Conservation (phyloP, 2,329 filamentous ascomycete species). For the Penicillium vulpinum region DNA sequence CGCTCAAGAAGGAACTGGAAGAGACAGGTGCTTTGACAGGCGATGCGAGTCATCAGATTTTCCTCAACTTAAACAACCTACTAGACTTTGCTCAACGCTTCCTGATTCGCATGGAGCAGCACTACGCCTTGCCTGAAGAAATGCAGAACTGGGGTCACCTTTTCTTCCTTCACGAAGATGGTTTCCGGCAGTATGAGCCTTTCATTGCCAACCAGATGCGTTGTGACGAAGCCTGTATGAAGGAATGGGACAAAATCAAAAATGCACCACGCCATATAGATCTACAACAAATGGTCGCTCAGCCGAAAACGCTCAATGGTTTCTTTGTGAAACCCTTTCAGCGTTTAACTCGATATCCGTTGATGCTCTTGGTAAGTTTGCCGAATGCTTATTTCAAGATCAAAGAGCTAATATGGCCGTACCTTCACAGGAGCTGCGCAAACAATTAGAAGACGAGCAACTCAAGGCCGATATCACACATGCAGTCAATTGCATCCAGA, state of each 20-base stretch:
- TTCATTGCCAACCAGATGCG: conserved; percentile 97
- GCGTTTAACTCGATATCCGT: conserved; percentile 87
- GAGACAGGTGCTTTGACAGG: conserved; percentile 84
- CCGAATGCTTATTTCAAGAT: not conserved
- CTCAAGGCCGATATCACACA: conserved; percentile 69
- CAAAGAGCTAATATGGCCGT: not conserved
- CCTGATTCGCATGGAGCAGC: conserved; percentile 92
- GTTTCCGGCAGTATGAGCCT: conserved; percentile 90
- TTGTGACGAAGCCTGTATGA: conserved; percentile 79
- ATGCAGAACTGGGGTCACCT: conserved; percentile 94
- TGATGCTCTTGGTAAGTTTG: conserved; percentile 72
- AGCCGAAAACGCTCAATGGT: conserved; percentile 82
- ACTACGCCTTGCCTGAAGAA: conserved; percentile 74
- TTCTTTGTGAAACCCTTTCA: conserved; percentile 98
- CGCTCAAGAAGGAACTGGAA: conserved; percentile 85
- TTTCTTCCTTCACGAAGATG: conserved; percentile 80
- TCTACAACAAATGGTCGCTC: conserved; percentile 73
- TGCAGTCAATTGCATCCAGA: conserved; percentile 79
- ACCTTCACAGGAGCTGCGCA: conserved; percentile 69
- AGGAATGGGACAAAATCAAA: conserved; percentile 83
- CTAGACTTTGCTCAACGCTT: conserved; percentile 95
- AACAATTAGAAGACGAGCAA: conserved; percentile 74
- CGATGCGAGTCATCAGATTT: conserved; percentile 90
- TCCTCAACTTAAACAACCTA: conserved; percentile 91
- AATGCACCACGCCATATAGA: conserved; percentile 65